Percentiles rank a stretch among this genome's conserved stretches.
These are phyloP conservation scores for Elongisporangium prolatum DNA, from an alignment of 352 stramenopile genomes.

Conservation along the genomic window DNA sequence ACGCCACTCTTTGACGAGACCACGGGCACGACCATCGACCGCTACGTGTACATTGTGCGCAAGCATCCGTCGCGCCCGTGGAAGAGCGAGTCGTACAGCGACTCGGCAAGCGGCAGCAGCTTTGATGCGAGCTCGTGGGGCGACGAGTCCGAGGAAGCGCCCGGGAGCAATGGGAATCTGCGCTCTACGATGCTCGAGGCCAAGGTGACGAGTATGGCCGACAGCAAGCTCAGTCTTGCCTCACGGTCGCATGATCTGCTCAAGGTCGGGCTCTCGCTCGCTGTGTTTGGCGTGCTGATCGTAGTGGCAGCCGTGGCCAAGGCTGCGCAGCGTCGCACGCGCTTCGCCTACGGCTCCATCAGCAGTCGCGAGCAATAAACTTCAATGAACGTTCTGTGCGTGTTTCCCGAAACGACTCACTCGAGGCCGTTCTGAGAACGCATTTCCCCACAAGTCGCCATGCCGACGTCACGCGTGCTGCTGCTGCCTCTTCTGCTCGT, in stretches of 20 bases:
- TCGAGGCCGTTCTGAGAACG: background rate
- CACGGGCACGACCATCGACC: slow-evolving; percentile 45
- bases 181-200: slow-evolving; percentile 1
- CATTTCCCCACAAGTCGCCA: background rate
- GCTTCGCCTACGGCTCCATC: slow-evolving; percentile 56
- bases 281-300: slow-evolving; percentile 21
- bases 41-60: slow-evolving; percentile 64
- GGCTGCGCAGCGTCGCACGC: slow-evolving; percentile 14
- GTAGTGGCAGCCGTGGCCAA: slow-evolving; percentile 27
- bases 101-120: background rate
- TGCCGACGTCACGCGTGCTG: background rate
- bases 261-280: slow-evolving; percentile 14
- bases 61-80: slow-evolving; percentile 57
- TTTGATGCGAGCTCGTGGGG: background rate
- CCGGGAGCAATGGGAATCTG: background rate
- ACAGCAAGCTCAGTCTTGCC: slow-evolving; percentile 25
- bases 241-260: slow-evolving; percentile 8
- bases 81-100: slow-evolving; percentile 15
- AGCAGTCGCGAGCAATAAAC: slow-evolving; percentile 25
- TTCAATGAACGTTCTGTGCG: background rate
- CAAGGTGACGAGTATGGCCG: slow-evolving; percentile 18
- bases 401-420: background rate
- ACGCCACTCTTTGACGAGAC: slow-evolving; percentile 78
- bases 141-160: background rate
- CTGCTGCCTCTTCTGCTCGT: slow-evolving; percentile 3